A percentile compares a stretch with the other conserved stretches of the same genome.
phyloP scores from a whole-genome alignment of 768 basidiomycete species.

The Thelephora aurantiotincta region DNA sequence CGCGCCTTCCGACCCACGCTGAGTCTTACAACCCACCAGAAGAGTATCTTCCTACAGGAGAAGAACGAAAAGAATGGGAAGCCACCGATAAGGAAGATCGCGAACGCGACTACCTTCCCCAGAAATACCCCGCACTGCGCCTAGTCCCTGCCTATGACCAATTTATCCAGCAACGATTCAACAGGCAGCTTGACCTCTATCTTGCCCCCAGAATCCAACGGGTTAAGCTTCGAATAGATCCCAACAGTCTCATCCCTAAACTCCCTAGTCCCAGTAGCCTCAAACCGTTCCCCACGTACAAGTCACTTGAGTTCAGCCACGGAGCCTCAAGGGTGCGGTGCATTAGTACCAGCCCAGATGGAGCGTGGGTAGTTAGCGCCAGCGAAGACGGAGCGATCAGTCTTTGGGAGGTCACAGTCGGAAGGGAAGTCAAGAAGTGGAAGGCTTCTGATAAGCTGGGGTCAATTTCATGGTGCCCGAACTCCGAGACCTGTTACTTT shows the following conservation, averaged over 20 bases:
- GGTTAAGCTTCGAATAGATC: constrained; percentile 82
- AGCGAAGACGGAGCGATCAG: constrained; percentile 79
- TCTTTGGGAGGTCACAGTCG: constrained; percentile 87
- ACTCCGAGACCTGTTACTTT: constrained; percentile 67
- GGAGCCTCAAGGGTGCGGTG: constrained; percentile 54
- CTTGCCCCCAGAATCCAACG: constrained; percentile 87
- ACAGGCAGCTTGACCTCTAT: constrained; percentile 89
- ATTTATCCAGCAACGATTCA: constrained; percentile 90
- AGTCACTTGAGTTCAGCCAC: constrained; percentile 59
- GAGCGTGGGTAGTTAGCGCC: constrained; percentile 84
- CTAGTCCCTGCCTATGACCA: constrained; percentile 84
- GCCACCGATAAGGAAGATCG: constrained; percentile 77
- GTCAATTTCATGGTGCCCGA: constrained; percentile 87
- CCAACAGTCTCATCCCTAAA: constrained; percentile 83
- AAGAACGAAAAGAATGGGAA: constrained; percentile 76
- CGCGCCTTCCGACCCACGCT: constrained; percentile 76
- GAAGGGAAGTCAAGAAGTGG: constrained; percentile 82
- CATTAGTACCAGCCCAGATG: constrained; percentile 72
- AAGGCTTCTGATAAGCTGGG: constrained; percentile 68
- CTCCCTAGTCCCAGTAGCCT: constrained; percentile 85
- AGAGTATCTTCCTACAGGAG: constrained; percentile 82
- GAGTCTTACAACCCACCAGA: constrained; percentile 98
- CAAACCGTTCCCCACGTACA: constrained; percentile 87
- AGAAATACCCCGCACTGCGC: constrained; percentile 74
- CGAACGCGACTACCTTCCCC: constrained; percentile 77